These are phyloP conservation scores for Colletotrichum sp. DNA, from an alignment of 2,329 filamentous ascomycete genomes.

Conservation along the genomic window DNA sequence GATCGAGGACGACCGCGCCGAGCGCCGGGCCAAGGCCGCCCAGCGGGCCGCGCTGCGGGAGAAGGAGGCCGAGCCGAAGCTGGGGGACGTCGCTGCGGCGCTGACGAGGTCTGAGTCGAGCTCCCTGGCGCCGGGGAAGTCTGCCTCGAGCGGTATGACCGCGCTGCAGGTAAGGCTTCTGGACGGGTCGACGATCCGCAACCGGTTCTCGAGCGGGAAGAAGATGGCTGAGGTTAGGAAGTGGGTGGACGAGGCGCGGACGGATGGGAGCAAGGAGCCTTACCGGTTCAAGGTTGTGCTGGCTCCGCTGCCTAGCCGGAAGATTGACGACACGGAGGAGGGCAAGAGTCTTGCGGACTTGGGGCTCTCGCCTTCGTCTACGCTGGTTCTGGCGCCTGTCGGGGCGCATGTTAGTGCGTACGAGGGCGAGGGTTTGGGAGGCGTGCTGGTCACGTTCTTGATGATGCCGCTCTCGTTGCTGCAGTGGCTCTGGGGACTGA, in stretches of 20 bases:
- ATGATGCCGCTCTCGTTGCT: constrained; percentile 31
- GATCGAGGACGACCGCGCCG: constrained; percentile 79
- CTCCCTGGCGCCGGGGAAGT: constrained; percentile 31
- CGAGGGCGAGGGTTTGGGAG: constrained; percentile 26
- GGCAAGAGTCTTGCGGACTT: constrained; percentile 69
- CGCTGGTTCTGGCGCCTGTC: constrained; percentile 80
- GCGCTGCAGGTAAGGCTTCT: constrained; percentile 82
- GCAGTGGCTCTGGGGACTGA: constrained; percentile 33
- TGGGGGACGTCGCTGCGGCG: constrained; percentile 32
- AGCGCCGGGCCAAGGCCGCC: constrained; percentile 63
- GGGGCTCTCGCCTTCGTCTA: constrained; percentile 79
- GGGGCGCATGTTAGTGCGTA: constrained; percentile 51
- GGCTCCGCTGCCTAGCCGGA: constrained; percentile 76
- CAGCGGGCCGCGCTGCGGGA: constrained; percentile 48
- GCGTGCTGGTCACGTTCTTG: background rate
- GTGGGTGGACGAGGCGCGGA: constrained; percentile 75
- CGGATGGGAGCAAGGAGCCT: constrained; percentile 59
- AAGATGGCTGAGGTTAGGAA: constrained; percentile 73
- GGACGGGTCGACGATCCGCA: constrained; percentile 81
- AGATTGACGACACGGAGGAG: constrained; percentile 79
- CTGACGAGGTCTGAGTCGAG: constrained; percentile 36
- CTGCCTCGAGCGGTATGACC: constrained; percentile 30
- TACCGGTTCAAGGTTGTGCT: constrained; percentile 88
- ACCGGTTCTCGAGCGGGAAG: constrained; percentile 66
- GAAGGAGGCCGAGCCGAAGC: constrained; percentile 27